phyloP scores from a whole-genome alignment of 2,329 filamentous ascomycete species.

The Pseudomassariella vexata region DNA sequence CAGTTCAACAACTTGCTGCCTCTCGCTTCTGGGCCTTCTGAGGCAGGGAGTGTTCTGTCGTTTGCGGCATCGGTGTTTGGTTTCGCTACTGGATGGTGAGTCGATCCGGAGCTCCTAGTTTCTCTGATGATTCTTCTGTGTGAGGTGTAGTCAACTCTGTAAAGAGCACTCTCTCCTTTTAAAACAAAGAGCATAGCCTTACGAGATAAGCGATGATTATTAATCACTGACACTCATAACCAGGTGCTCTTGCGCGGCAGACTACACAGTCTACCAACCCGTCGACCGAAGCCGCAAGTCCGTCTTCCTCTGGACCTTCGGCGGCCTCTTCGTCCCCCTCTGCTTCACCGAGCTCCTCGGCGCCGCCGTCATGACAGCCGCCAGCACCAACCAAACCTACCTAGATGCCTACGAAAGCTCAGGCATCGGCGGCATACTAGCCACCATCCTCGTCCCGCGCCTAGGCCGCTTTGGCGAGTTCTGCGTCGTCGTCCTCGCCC shows the following conservation, averaged over 20 bases:
- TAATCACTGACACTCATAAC: too few relatives aligned
- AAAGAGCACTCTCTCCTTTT: too few relatives aligned
- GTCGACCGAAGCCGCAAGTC: slow-evolving; percentile 49
- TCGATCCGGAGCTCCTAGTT: too few relatives aligned
- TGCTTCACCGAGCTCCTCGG: slow-evolving; percentile 71
- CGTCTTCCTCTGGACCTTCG: slow-evolving; percentile 64
- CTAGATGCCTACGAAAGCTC: slow-evolving; percentile 46
- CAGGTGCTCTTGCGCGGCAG: slow-evolving; percentile 65
- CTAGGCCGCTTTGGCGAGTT: slow-evolving; percentile 67
- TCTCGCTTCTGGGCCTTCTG: slow-evolving; percentile 51
- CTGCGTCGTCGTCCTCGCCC: slow-evolving; percentile 60
- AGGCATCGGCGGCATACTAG: slow-evolving; percentile 62
- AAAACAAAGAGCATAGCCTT: too few relatives aligned
- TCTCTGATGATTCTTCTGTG: too few relatives aligned
- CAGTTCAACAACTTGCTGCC: slow-evolving; percentile 53
- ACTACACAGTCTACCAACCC: slow-evolving; percentile 78
- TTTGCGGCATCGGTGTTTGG: slow-evolving; percentile 63
- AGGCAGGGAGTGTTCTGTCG: slow-evolving; percentile 57
- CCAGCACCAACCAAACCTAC: slow-evolving; percentile 48
- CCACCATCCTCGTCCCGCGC: slow-evolving; percentile 55
- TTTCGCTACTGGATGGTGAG: slow-evolving; percentile 70
- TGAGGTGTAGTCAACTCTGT: too few relatives aligned
- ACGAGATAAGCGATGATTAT: too few relatives aligned
- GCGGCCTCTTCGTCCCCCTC: slow-evolving; percentile 64
- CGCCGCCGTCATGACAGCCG: slow-evolving; percentile 63